Percentiles rank a stretch among this genome's conserved stretches.
Evolutionary conservation across 2,329 filamentous ascomycete genomes (phyloP).

Genomic region (Alternaria incomplexa): DNA sequence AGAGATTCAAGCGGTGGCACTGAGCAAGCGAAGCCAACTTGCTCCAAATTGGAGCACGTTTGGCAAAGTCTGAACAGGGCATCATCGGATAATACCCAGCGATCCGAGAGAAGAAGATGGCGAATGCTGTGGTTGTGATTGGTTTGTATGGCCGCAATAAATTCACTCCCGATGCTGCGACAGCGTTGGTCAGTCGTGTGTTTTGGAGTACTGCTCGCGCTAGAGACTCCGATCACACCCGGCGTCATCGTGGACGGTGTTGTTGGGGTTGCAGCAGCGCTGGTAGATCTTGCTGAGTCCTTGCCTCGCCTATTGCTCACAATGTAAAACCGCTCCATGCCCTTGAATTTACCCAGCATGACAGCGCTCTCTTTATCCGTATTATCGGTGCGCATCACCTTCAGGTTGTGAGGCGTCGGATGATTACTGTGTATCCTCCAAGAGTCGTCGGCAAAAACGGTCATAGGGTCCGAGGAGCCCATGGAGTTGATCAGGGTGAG

Average conservation of each 20-base stretch:
- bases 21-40: constrained; percentile 62
- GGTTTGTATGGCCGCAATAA: constrained; percentile 58
- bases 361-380: constrained; percentile 53
- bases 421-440: constrained; percentile 52
- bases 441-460: constrained; percentile 62
- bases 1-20: constrained; percentile 56
- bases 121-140: constrained; percentile 61
- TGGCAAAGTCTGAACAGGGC: constrained; percentile 60
- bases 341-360: constrained; percentile 51
- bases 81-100: constrained; percentile 59
- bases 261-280: constrained; percentile 33
- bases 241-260: constrained; percentile 36
- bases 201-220: constrained; percentile 28
- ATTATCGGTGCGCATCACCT: constrained; percentile 57
- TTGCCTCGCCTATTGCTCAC: constrained; percentile 48
- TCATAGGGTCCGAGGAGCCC: constrained; percentile 53
- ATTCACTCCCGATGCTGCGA: constrained; percentile 51
- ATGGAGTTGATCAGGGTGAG: constrained; percentile 62
- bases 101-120: constrained; percentile 63
- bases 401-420: constrained; percentile 48
- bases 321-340: constrained; percentile 61
- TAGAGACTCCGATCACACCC: constrained; percentile 20
- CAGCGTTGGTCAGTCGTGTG: constrained; percentile 31
- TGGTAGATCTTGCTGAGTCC: constrained; percentile 32
- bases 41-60: constrained; percentile 63